Evolutionary conservation across 768 basidiomycete species (phyloP).

Genomic region (Pulveroboletus sp.): DNA sequence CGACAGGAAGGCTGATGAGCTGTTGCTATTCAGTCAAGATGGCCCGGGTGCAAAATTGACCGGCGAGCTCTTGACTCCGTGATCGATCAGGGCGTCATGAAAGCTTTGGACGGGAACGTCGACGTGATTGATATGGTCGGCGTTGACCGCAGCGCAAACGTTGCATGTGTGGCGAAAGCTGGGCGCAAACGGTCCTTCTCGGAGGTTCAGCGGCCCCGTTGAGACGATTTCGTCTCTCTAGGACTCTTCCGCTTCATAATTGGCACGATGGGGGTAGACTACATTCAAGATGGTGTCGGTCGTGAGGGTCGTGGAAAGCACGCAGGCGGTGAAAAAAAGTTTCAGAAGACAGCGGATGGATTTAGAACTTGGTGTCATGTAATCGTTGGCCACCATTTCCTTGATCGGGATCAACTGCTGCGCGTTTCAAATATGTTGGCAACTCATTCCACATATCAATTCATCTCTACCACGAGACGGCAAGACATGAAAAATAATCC

Average conservation of each 20-base stretch:
- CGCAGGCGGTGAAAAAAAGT: constrained; percentile 11
- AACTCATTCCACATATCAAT: not conserved
- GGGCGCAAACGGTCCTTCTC: constrained; percentile 18
- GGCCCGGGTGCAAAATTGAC: constrained; percentile 6
- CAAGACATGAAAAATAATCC: too few relatives aligned
- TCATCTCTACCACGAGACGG: constrained; percentile 27
- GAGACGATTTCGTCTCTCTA: too few relatives aligned
- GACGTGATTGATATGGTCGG: constrained; percentile 4
- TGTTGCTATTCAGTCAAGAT: constrained; percentile 4
- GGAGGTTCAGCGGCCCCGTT: constrained; percentile 3
- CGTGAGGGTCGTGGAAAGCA: constrained; percentile 8
- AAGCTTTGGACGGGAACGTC: not conserved
- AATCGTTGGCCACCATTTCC: too few relatives aligned
- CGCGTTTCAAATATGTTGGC: constrained; percentile 9
- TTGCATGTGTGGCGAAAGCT: constrained; percentile 8
- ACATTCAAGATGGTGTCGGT: constrained; percentile 8
- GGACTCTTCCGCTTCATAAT: not conserved
- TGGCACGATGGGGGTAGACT: constrained; percentile 3
- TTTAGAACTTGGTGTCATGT: too few relatives aligned
- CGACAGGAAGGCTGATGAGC: constrained; percentile 3
- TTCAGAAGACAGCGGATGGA: constrained; percentile 6
- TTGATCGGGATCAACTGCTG: constrained; percentile 3
- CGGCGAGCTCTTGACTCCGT: not conserved
- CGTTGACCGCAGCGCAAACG: constrained; percentile 1
- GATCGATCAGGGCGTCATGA: constrained; percentile 5